Percentiles rank a stretch among this genome's conserved stretches.
phyloP scores from a whole-genome alignment of 2,329 filamentous ascomycete genomes.

The Immersiporthe knoxdaviesiana region DNA sequence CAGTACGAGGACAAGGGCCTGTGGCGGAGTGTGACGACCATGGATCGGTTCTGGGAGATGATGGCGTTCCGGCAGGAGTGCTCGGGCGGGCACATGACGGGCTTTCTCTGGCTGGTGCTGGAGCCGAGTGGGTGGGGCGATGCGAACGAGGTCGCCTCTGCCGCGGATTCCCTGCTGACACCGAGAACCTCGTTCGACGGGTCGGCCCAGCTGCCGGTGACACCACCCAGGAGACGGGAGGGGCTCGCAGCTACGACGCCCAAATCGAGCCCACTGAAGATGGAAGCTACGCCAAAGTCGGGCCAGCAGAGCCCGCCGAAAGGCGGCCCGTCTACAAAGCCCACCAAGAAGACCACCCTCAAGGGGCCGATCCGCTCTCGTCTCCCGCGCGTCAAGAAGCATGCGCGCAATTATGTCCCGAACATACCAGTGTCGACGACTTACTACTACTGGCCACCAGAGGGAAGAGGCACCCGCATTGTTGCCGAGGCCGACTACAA shows the following conservation, averaged over 20 bases:
- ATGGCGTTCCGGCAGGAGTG: conserved; percentile 98
- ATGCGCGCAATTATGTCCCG: conserved; percentile 53
- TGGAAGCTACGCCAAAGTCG: conserved; percentile 36
- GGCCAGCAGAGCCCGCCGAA: conserved; percentile 30
- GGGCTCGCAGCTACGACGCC: conserved; percentile 31
- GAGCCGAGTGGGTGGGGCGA: conserved; percentile 49
- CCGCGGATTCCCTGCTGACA: conserved; percentile 33
- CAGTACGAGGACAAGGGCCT: conserved; percentile 61
- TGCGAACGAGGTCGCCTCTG: conserved; percentile 22
- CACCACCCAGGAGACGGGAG: conserved; percentile 38
- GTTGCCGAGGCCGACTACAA: conserved; percentile 68
- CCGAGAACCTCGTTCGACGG: conserved; percentile 37
- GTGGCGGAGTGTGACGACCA: conserved; percentile 81
- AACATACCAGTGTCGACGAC: conserved; percentile 56
- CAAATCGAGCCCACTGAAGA: conserved; percentile 35
- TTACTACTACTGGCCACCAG: conserved; percentile 68
- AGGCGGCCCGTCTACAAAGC: conserved; percentile 39
- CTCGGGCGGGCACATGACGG: conserved; percentile 86
- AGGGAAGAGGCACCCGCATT: conserved; percentile 65
- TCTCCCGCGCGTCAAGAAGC: conserved; percentile 66
- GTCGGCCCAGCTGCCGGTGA: conserved; percentile 34
- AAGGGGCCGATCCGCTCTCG: conserved; percentile 66
- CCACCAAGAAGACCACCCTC: conserved; percentile 51
- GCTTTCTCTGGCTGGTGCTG: conserved; percentile 93
- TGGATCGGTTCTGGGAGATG: conserved; percentile 98